Evolutionary conservation across 176 grass and related monocot species (phyloP), one percentile per base, ranked within the genome.

Genomic region (Musa beccarii): DNA sequence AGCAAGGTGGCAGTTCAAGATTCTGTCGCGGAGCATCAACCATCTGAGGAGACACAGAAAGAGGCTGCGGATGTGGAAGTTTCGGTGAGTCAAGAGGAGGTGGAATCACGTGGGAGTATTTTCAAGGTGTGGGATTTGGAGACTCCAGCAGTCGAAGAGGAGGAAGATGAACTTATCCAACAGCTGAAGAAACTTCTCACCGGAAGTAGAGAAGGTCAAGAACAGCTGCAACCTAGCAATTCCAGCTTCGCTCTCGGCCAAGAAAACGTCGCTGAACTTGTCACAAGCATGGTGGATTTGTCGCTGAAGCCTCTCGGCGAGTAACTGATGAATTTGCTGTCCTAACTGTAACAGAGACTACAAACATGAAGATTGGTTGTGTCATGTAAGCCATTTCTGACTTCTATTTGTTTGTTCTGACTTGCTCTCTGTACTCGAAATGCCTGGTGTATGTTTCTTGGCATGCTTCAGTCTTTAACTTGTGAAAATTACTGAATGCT

Each of bases 51-150:
- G 51, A 17, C 25, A 17, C 23, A 19, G 16, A 56, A 57, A 56
- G 72, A 26, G 28, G 50, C 11, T 1, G n/a, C 17, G 10, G 15
- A 28, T 2, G 20, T 26, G 11, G 51, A 26, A 2, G 22, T 14
- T 26, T 12, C 43, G 3, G 43, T 52, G 13, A 51, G 17, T 65
- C 2, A 20, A 7, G 28, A 77, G 76, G 73, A 75, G 73, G 61
- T 64, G 10, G 82, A 93, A 64, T 86, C 86, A 0, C 75, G 59
- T 19, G 84, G 85, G 55, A 78, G 72, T 76, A 84, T 93, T 59
- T 97, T 93, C 66, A 92, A 81, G 81, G 91, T 91, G 26, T 97
- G 94, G 94, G 90, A 97, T 80, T 66, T 97, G 55, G 78, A 82
- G 4, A 19, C 76, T 43, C 11, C 54, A 14, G 61, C 70, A 0